Evolutionary conservation across 2,329 filamentous ascomycete genomes (phyloP).

Genomic region (Zymoseptoria passerinii): DNA sequence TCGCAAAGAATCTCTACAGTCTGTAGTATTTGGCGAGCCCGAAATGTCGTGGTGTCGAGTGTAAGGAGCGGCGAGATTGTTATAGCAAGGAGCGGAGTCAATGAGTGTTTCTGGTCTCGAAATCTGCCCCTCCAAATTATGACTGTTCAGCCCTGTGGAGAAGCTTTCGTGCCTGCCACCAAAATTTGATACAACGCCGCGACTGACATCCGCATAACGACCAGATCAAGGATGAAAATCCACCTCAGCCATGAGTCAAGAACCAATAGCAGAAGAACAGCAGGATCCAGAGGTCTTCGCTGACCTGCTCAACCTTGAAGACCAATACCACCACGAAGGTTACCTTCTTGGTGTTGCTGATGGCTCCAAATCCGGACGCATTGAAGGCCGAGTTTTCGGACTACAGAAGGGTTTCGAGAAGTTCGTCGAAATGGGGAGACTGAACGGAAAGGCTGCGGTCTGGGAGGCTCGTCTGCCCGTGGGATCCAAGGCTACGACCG

Average conservation of each 20-base stretch:
- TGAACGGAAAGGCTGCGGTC: conserved; percentile 72
- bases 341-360: conserved; percentile 67
- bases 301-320: conserved; percentile 51
- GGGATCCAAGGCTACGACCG: neutral
- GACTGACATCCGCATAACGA: neutral
- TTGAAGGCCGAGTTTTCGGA: conserved; percentile 84
- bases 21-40: neutral
- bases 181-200: neutral
- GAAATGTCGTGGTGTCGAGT: neutral
- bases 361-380: conserved; percentile 66
- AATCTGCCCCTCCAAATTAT: neutral
- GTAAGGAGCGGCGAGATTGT: neutral
- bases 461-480: conserved; percentile 65
- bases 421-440: conserved; percentile 67
- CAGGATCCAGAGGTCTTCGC: conserved; percentile 38
- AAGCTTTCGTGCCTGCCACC: neutral
- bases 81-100: neutral
- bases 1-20: neutral
- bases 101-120: neutral
- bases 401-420: conserved; percentile 92
- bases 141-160: neutral
- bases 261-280: neutral
- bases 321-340: conserved; percentile 72
- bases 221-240: neutral
- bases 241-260: neutral